These are phyloP conservation scores for Pinus albicaulis DNA, from an alignment of 75 land plant species.

Conservation along the genomic window DNA sequence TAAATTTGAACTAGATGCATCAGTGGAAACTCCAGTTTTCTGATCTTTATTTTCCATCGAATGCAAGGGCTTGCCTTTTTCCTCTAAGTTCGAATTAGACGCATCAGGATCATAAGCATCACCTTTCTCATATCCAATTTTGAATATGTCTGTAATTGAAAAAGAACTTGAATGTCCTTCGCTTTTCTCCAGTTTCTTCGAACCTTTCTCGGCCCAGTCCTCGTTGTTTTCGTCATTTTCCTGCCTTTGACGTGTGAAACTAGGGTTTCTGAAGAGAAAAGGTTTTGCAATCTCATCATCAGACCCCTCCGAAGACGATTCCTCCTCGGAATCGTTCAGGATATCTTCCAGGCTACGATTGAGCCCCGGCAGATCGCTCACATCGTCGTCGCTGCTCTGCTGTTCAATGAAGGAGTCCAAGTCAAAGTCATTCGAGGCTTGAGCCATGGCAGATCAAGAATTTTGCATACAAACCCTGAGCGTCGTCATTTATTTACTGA, in stretches of 20 bases:
- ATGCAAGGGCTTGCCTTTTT: neutral
- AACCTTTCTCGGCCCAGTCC: neutral
- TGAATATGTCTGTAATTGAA: conserved; percentile 8
- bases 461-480: no score
- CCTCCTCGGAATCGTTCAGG: conserved; percentile 53
- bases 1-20: neutral
- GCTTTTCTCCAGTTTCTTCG: neutral
- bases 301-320: conserved; percentile 16
- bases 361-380: conserved; percentile 5
- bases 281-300: neutral
- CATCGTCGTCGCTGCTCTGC: conserved; percentile 33
- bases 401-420: conserved; percentile 52
- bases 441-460: no score
- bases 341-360: conserved; percentile 76
- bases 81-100: neutral
- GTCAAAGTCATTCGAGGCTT: conserved; percentile 12
- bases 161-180: neutral
- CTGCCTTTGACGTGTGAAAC: neutral
- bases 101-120: neutral
- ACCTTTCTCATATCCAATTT: neutral
- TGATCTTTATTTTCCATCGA: neutral
- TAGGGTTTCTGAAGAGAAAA: neutral
- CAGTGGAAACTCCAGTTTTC: neutral
- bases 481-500: no score
- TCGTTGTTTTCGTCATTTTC: neutral